Percentiles rank a stretch among this genome's conserved stretches.
phyloP scores from a whole-genome alignment of 2,329 filamentous ascomycete genomes.

The Colletotrichum godetiae region DNA sequence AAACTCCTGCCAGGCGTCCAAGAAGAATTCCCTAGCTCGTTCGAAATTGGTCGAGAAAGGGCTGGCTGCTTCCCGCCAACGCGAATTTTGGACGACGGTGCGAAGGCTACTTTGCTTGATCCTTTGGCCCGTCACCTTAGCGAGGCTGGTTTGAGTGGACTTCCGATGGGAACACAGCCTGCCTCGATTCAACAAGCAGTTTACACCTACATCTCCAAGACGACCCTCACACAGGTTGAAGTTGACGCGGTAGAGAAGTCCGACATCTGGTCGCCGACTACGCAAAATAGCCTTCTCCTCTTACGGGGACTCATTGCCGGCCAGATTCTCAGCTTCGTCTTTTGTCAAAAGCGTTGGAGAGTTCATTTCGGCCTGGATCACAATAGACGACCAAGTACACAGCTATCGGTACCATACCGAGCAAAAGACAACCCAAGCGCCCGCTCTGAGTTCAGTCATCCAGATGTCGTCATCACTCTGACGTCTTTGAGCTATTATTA shows the following conservation, averaged over 20 bases:
- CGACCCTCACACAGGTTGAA: constrained; percentile 42
- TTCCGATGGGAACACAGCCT: constrained; percentile 55
- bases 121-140: constrained; percentile 55
- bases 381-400: constrained; percentile 51
- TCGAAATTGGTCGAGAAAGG: too few relatives aligned
- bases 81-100: constrained; percentile 51
- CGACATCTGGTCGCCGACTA: constrained; percentile 49
- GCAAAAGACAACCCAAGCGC: constrained; percentile 68
- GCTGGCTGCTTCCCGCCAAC: background rate
- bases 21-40: too few relatives aligned
- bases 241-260: constrained; percentile 48
- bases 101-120: constrained; percentile 43
- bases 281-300: constrained; percentile 54
- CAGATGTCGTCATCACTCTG: constrained; percentile 66
- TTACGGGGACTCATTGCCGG: constrained; percentile 67
- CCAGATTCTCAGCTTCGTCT: constrained; percentile 63
- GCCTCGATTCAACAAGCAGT: constrained; percentile 45
- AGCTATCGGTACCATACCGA: constrained; percentile 67
- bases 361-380: constrained; percentile 72
- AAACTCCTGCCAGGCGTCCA: background rate
- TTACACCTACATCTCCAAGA: constrained; percentile 56
- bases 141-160: constrained; percentile 49
- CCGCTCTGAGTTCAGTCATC: constrained; percentile 71
- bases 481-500: constrained; percentile 69
- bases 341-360: constrained; percentile 70